Percentiles rank a stretch among this genome's conserved stretches.
Evolutionary conservation across 495 filamentous ascomycete genomes (phyloP).

Genomic region (Endocarpon pusillum): DNA sequence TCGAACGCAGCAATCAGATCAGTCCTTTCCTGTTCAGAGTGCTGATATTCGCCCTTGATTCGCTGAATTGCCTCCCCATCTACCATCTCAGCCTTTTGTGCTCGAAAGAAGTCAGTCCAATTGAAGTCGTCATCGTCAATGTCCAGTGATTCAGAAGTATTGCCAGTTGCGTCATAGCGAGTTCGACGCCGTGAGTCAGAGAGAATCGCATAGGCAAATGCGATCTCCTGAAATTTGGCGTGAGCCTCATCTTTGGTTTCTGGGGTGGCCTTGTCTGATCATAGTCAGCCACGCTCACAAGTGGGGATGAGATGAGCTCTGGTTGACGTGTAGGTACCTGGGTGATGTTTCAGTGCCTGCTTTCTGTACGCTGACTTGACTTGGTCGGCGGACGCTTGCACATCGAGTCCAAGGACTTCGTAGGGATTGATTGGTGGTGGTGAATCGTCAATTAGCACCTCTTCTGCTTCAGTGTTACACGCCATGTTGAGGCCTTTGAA

Average conservation of each 20-base stretch:
- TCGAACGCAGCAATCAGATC: conserved; percentile 65
- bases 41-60: conserved; percentile 63
- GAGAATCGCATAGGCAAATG: conserved; percentile 84
- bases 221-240: conserved; percentile 68
- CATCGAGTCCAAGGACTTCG: conserved; percentile 59
- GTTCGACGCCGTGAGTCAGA: conserved; percentile 60
- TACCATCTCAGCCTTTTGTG: conserved; percentile 58
- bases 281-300: no score
- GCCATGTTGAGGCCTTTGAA: no score
- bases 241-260: conserved; percentile 52
- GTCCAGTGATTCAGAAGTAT: conserved; percentile 60
- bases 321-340: conserved; percentile 13
- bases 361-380: conserved; percentile 95
- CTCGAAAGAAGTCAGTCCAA: conserved; percentile 76
- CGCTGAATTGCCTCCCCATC: conserved; percentile 49
- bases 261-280: conserved; percentile 60
- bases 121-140: conserved; percentile 61
- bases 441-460: conserved; percentile 20
- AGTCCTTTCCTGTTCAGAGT: conserved; percentile 64
- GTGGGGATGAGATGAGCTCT: not conserved
- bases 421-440: conserved; percentile 63
- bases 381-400: conserved; percentile 53
- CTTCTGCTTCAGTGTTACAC: no score
- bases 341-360: conserved; percentile 73
- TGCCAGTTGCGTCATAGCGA: conserved; percentile 79